Percentiles rank a stretch among this genome's conserved stretches.
These are phyloP conservation scores for Pseudonitzschia multiseries DNA, from an alignment of 108 stramenopile genomes.

Conservation along the genomic window DNA sequence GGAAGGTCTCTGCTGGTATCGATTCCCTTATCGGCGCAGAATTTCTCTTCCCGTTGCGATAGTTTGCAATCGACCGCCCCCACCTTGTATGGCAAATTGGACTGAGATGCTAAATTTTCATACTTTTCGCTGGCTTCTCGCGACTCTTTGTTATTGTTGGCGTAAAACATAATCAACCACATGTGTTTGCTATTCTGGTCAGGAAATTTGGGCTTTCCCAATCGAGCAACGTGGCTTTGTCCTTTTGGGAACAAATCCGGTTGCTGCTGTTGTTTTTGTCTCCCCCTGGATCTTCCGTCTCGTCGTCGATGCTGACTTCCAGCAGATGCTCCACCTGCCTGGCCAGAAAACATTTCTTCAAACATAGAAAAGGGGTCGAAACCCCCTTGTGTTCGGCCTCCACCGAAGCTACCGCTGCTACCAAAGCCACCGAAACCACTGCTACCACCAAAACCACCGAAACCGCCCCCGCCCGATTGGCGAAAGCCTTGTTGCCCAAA, in stretches of 20 bases:
- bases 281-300: constrained; percentile 29
- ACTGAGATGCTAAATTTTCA: constrained; percentile 52
- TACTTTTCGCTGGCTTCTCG: constrained; percentile 30
- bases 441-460: constrained; percentile 34
- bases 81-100: constrained; percentile 59
- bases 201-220: constrained; percentile 77
- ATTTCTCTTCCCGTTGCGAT: constrained; percentile 37
- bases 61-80: constrained; percentile 76
- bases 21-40: constrained; percentile 50
- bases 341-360: constrained; percentile 60
- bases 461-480: constrained; percentile 6
- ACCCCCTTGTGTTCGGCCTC: constrained; percentile 17
- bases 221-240: constrained; percentile 49
- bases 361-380: constrained; percentile 70
- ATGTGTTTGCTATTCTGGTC: constrained; percentile 58
- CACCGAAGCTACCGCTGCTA: constrained; percentile 9
- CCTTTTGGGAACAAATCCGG: constrained; percentile 65
- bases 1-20: constrained; percentile 43
- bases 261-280: constrained; percentile 15
- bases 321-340: constrained; percentile 39
- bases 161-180: constrained; percentile 78
- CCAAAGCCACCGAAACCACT: constrained; percentile 6
- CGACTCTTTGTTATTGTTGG: constrained; percentile 32
- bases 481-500: constrained; percentile 21
- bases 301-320: constrained; percentile 21